Conservation (phyloP, 164 flowering plant species). For the Stephania cephalantha region DNA sequence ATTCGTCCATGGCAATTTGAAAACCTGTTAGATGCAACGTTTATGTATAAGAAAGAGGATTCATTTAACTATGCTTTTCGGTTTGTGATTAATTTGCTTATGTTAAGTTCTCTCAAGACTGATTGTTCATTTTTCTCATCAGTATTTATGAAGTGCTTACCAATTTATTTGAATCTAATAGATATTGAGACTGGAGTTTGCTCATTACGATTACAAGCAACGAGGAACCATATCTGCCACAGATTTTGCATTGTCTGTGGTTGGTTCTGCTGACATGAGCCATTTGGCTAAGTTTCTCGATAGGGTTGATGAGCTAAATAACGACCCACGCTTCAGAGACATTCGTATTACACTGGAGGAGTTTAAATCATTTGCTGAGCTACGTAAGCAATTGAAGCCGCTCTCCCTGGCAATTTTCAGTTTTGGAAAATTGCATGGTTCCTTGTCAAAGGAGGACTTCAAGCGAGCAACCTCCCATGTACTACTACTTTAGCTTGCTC, state of each 20-base stretch:
- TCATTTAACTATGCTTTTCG: neutral
- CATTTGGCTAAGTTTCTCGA: slow-evolving; percentile 59
- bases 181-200: slow-evolving; percentile 80
- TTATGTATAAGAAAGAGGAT: too few relatives aligned
- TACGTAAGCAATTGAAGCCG: slow-evolving; percentile 56
- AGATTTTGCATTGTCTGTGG: slow-evolving; percentile 92
- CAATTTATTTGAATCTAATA: slow-evolving; percentile 19
- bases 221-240: slow-evolving; percentile 72
- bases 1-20: too few relatives aligned
- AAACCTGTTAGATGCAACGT: too few relatives aligned
- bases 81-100: neutral
- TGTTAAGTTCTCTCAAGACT: neutral
- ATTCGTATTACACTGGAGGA: slow-evolving; percentile 65
- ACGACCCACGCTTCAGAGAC: slow-evolving; percentile 40
- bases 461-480: slow-evolving; percentile 85
- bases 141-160: neutral
- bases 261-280: slow-evolving; percentile 87
- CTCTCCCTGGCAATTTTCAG: slow-evolving; percentile 79
- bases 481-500: slow-evolving; percentile 11
- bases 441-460: slow-evolving; percentile 64
- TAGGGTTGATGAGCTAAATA: slow-evolving; percentile 53
- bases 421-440: slow-evolving; percentile 67
- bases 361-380: slow-evolving; percentile 69
- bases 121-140: neutral
- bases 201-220: slow-evolving; percentile 72